Evolutionary conservation across 108 stramenopile genomes (phyloP).

Genomic region (Fragilariopsis cylindrus): DNA sequence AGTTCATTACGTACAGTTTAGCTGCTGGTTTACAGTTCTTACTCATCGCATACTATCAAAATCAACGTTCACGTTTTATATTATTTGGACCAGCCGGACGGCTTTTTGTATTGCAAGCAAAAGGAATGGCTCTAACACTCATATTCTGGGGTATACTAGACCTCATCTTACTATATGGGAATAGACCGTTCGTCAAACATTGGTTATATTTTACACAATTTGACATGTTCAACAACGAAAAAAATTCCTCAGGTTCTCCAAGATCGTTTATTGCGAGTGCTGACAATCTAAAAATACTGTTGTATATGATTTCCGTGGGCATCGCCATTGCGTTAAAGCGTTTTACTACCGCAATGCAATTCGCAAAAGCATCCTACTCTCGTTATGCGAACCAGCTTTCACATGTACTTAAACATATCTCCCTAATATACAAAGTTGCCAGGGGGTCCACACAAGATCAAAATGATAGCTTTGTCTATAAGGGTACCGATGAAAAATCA

Average conservation of each 20-base stretch:
- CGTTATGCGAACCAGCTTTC: slow-evolving; percentile 53
- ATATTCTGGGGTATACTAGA: not conserved
- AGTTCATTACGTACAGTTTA: slow-evolving; percentile 30
- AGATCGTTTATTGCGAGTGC: not conserved
- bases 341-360: slow-evolving; percentile 41
- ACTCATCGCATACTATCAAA: slow-evolving; percentile 47
- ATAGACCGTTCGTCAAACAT: not conserved
- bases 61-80: slow-evolving; percentile 34
- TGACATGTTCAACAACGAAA: slow-evolving; percentile 36
- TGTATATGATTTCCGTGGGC: slow-evolving; percentile 34
- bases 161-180: slow-evolving; percentile 35
- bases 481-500: not conserved
- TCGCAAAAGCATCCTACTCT: slow-evolving; percentile 41
- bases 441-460: no score
- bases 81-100: slow-evolving; percentile 50
- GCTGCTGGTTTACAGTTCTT: slow-evolving; percentile 26
- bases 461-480: not conserved
- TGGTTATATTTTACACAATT: slow-evolving; percentile 22
- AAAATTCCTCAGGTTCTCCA: slow-evolving; percentile 43
- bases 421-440: slow-evolving; percentile 42
- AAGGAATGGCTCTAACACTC: slow-evolving; percentile 9
- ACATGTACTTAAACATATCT: slow-evolving; percentile 48
- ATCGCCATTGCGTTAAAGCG: slow-evolving; percentile 42
- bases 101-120: slow-evolving; percentile 55
- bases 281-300: not conserved